A percentile compares a stretch with the other conserved stretches of the same genome.
Evolutionary conservation across 257 asterid genomes (phyloP).

Genomic region (Agastache rugosa): DNA sequence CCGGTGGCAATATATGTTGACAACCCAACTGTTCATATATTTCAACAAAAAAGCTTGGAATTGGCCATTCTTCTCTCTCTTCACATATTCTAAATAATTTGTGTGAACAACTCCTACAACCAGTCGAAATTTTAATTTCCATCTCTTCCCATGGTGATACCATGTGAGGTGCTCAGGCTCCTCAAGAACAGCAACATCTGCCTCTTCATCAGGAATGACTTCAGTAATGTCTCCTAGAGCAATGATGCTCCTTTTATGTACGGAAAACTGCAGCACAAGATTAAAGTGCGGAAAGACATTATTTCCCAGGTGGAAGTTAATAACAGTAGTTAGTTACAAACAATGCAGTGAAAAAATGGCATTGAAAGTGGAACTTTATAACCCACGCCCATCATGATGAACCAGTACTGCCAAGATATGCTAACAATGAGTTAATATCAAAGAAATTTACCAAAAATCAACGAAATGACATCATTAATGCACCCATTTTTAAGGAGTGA

Average conservation of each 20-base stretch:
- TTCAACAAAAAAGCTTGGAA: conserved; percentile 77
- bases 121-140: conserved; percentile 83
- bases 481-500: not conserved
- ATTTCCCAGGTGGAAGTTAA: conserved; percentile 9
- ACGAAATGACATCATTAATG: not conserved
- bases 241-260: conserved; percentile 87
- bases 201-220: conserved; percentile 87
- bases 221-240: conserved; percentile 93
- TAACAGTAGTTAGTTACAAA: not conserved
- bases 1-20: conserved; percentile 88
- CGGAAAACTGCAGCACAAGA: conserved; percentile 68
- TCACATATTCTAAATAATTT: conserved; percentile 88
- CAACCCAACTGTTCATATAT: conserved; percentile 91
- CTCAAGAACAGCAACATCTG: conserved; percentile 96
- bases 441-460: conserved; percentile 17
- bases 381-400: conserved; percentile 12
- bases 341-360: conserved; percentile 28
- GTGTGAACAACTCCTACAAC: conserved; percentile 96
- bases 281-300: conserved; percentile 9
- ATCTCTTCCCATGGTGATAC: conserved; percentile 98
- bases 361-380: conserved; percentile 20
- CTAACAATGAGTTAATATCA: conserved; percentile 16
- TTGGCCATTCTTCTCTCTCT: conserved; percentile 82
- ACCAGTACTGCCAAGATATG: not conserved
- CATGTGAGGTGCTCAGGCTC: conserved; percentile 99